Conservation (phyloP, 371 early-diverging fungal genomes). For the Choanephora cucurbitarum region DNA sequence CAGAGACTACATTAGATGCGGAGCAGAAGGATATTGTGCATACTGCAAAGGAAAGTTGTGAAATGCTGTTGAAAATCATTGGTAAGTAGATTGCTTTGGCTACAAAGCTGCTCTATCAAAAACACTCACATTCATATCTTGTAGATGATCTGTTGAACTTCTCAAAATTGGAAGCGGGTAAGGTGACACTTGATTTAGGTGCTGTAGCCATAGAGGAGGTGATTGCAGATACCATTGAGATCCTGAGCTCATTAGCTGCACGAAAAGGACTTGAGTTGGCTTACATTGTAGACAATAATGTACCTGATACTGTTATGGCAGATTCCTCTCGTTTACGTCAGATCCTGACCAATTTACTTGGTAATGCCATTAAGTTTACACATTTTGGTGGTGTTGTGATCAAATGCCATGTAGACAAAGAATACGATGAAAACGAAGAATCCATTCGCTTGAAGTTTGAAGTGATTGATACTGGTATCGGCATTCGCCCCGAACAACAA, state of each 20-base stretch:
- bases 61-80: slow-evolving; percentile 54
- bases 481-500: slow-evolving; percentile 58
- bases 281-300: slow-evolving; percentile 49
- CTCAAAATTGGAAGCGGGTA: slow-evolving; percentile 57
- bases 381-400: slow-evolving; percentile 60
- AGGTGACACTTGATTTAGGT: slow-evolving; percentile 49
- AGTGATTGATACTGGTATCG: slow-evolving; percentile 67
- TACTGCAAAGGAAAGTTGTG: slow-evolving; percentile 63
- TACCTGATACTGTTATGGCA: slow-evolving; percentile 44
- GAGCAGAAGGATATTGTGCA: slow-evolving; percentile 61
- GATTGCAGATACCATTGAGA: slow-evolving; percentile 55
- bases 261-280: slow-evolving; percentile 55
- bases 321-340: slow-evolving; percentile 52
- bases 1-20: slow-evolving; percentile 57
- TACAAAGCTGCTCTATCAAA: background rate
- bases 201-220: slow-evolving; percentile 57
- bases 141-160: slow-evolving; percentile 54
- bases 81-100: slow-evolving; percentile 22
- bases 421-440: slow-evolving; percentile 19
- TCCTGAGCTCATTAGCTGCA: slow-evolving; percentile 52
- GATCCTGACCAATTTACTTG: slow-evolving; percentile 49
- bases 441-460: slow-evolving; percentile 43
- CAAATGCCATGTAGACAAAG: slow-evolving; percentile 33
- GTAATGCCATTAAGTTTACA: slow-evolving; percentile 72
- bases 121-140: background rate